phyloP scores from a whole-genome alignment of 352 stramenopile genomes.

The Phytophthora megakarya region DNA sequence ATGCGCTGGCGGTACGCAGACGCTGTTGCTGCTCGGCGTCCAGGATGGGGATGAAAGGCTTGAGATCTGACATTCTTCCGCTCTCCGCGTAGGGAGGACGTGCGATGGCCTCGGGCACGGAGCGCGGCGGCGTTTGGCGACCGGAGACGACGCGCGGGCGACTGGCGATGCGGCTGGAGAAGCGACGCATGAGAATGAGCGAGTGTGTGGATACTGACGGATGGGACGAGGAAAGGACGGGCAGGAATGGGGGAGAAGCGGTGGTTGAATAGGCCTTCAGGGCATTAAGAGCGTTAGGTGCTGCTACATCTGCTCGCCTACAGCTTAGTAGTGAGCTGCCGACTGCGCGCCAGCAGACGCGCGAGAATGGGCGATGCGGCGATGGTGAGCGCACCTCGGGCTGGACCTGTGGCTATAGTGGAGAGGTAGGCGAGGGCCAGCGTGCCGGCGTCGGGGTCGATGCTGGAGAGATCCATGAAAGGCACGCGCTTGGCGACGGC shows the following conservation, averaged over 20 bases:
- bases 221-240: conserved; percentile 13
- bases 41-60: conserved; percentile 81
- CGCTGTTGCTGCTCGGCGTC: conserved; percentile 65
- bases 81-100: conserved; percentile 68
- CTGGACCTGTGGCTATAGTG: conserved; percentile 83
- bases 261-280: conserved; percentile 8
- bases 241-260: not conserved
- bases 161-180: conserved; percentile 37
- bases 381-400: conserved; percentile 76
- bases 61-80: conserved; percentile 67
- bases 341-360: conserved; percentile 56
- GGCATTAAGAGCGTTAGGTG: too few species aligned
- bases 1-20: conserved; percentile 68
- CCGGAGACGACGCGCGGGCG: conserved; percentile 54
- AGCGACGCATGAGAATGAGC: conserved; percentile 31
- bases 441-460: conserved; percentile 72
- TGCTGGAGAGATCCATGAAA: conserved; percentile 70
- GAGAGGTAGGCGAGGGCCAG: conserved; percentile 93
- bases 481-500: conserved; percentile 58
- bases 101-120: conserved; percentile 58
- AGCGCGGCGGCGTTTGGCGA: conserved; percentile 48
- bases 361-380: conserved; percentile 73
- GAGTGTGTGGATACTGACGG: not conserved
- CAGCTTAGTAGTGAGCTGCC: conserved; percentile 24
- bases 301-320: conserved; percentile 14